Evolutionary conservation across 1,284 basidiomycete species (phyloP), one percentile per base, ranked within the genome.

Genomic region (Abortiporus biennis): DNA sequence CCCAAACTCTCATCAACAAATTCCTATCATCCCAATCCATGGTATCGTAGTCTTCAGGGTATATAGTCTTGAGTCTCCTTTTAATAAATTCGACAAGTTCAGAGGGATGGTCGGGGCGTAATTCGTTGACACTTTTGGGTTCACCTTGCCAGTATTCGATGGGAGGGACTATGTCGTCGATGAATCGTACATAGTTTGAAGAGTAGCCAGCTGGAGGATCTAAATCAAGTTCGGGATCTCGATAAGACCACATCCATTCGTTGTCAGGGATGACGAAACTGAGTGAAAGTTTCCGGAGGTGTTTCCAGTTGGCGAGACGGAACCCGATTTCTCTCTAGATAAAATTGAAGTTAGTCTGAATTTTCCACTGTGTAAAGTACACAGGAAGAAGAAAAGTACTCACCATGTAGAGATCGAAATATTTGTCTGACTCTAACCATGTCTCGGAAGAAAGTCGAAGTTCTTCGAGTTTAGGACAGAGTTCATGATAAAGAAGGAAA

Each of bases 1-100:
- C 40, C 51, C 51, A 52, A 9, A 36, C 35, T 1, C 41, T 36
- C 38, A 50, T 45, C 5, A 48, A 24, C n/a, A 45, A 15, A 2
- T 42, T 24, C 21, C 23, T 31, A 9, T 42, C 33, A n/a, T 44
- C 43, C 3, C 35, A 19, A 25, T 47, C 42, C 4, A 29, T 12
- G 24, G 33, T 33, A 5, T 29, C 34, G 21, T 29, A 13, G n/a
- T n/a, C n/a, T 17, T 6, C 37, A 8, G 15, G 25, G 29, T 17
- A 11, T 12, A 32, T n/a, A 15, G 15, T 6, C 30, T 4, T 17
- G 20, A 29, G 6, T 4, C 9, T 4, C 4, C 33, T 20, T 22
- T 40, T 30, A 6, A 33, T 9, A 6, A 19, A 15, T 6, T 40
- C 39, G 4, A 33, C 20, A 16, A 19, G 23, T 37, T 37, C 36